phyloP scores from a whole-genome alignment of 1,284 basidiomycete genomes.

The Moniliophthora roreri region DNA sequence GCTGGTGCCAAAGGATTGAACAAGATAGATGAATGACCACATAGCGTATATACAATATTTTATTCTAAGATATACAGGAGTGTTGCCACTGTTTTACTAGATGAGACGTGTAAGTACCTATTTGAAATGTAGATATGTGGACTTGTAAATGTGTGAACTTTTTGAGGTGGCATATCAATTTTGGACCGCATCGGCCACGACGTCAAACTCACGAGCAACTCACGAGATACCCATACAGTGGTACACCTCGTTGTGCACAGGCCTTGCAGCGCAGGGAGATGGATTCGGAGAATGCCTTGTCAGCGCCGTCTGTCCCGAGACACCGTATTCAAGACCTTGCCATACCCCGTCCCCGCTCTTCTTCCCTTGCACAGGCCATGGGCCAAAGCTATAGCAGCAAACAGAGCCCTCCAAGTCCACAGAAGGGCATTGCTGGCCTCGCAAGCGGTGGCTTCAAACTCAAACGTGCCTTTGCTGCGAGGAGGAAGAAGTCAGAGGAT shows the following conservation, averaged over 20 bases:
- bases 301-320: constrained; percentile 10
- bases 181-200: too few species aligned
- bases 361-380: constrained; percentile 34
- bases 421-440: constrained; percentile 23
- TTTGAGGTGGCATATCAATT: too few species aligned
- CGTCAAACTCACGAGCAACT: background rate
- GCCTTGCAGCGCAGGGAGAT: background rate
- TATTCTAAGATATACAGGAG: background rate
- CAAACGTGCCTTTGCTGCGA: constrained; percentile 60
- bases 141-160: too few species aligned
- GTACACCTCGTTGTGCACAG: background rate
- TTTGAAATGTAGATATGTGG: too few species aligned
- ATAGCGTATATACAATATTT: background rate
- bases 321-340: constrained; percentile 20
- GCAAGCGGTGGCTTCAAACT: constrained; percentile 50
- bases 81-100: too few species aligned
- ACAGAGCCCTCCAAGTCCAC: constrained; percentile 4
- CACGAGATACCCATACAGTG: background rate
- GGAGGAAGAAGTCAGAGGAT: constrained; percentile 66
- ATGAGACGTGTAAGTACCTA: too few species aligned
- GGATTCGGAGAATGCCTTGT: constrained; percentile 39
- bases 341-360: constrained; percentile 35
- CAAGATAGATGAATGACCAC: background rate
- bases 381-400: constrained; percentile 38
- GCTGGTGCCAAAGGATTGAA: constrained; percentile 17